These are phyloP conservation scores for Solanum medicagineum DNA, from an alignment of 257 asterid genomes.

Conservation along the genomic window DNA sequence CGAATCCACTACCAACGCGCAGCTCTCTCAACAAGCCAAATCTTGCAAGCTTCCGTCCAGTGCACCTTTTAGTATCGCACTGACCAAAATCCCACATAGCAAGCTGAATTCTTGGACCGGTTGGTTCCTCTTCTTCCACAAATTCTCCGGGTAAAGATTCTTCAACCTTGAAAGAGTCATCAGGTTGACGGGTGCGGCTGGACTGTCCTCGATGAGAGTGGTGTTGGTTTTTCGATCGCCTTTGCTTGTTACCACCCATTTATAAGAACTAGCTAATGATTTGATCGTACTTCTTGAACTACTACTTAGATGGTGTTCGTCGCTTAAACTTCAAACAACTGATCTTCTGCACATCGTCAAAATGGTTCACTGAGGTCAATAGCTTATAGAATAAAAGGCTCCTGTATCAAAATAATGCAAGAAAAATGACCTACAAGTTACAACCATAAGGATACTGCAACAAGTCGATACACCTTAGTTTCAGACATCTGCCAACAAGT, in stretches of 20 bases:
- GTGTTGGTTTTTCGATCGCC: slow-evolving; percentile 46
- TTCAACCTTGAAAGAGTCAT: slow-evolving; percentile 32
- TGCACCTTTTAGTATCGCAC: slow-evolving; percentile 94
- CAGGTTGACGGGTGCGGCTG: slow-evolving; percentile 29
- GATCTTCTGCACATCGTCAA: background rate
- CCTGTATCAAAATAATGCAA: background rate
- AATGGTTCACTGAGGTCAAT: background rate
- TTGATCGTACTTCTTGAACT: background rate
- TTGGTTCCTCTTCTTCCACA: slow-evolving; percentile 41
- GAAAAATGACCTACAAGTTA: background rate
- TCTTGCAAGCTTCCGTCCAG: slow-evolving; percentile 97
- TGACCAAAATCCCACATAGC: slow-evolving; percentile 99
- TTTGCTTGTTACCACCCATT: slow-evolving; percentile 70
- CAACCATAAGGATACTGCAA: background rate
- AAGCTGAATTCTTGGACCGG: slow-evolving; percentile 54
- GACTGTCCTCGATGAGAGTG: slow-evolving; percentile 28
- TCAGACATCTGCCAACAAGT: background rate
- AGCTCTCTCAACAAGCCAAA: slow-evolving; percentile 84
- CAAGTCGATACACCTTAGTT: background rate
- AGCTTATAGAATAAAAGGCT: background rate
- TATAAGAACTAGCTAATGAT: background rate
- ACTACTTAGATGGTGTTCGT: background rate
- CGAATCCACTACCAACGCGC: slow-evolving; percentile 73
- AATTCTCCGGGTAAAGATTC: slow-evolving; percentile 39
- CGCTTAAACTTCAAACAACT: background rate